Evolutionary conservation across 208 protist genomes (phyloP).

Genomic region (Leishmania martiniquensis): DNA sequence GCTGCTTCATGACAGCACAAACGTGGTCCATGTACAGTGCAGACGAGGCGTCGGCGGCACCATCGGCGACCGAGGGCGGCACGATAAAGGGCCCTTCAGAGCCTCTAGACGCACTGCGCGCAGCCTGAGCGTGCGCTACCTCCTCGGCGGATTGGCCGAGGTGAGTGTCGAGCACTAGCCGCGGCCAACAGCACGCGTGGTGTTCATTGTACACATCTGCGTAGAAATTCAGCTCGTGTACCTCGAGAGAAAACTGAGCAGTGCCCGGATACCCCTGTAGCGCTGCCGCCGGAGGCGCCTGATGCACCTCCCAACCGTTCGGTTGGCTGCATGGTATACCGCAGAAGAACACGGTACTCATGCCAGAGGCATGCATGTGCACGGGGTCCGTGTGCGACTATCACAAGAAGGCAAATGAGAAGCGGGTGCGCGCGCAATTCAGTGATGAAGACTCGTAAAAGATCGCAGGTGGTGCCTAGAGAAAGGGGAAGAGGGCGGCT

Average conservation of each 20-base stretch:
- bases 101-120: neutral
- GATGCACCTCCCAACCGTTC: conserved; percentile 23
- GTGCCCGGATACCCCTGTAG: neutral
- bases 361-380: neutral
- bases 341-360: conserved; percentile 11
- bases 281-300: neutral
- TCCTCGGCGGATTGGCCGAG: conserved; percentile 17
- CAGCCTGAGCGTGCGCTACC: neutral
- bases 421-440: too few species aligned
- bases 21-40: neutral
- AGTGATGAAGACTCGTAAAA: too few species aligned
- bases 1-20: conserved; percentile 14
- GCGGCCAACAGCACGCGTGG: conserved; percentile 65
- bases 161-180: conserved; percentile 46
- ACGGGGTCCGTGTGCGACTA: neutral
- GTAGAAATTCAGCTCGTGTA: conserved; percentile 22
- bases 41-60: neutral
- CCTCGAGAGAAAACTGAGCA: conserved; percentile 2
- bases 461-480: too few species aligned
- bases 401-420: too few species aligned
- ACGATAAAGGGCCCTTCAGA: neutral
- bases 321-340: conserved; percentile 25
- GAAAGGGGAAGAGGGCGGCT: neutral
- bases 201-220: conserved; percentile 40
- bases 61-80: neutral